Conservation (phyloP, 2,329 filamentous ascomycete genomes). For the Ascocoryne sarcoides region DNA sequence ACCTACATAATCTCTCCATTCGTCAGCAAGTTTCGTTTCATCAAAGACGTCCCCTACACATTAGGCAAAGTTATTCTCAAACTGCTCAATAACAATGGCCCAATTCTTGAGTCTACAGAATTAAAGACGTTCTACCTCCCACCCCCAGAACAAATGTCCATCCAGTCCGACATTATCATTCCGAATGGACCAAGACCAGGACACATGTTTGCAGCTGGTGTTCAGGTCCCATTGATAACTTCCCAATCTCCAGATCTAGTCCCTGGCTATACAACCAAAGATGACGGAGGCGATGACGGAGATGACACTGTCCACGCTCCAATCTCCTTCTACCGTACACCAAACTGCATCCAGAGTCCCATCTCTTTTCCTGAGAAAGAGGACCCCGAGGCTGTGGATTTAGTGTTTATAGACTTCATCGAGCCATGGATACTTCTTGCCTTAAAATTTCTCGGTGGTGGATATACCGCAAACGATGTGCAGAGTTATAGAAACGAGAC, state of each 20-base stretch:
- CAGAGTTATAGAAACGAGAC: conserved; percentile 42
- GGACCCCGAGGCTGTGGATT: conserved; percentile 65
- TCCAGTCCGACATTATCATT: conserved; percentile 12
- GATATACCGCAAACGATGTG: conserved; percentile 41
- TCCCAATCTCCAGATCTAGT: conserved; percentile 32
- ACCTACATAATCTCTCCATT: conserved; percentile 87
- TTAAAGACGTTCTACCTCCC: conserved; percentile 26
- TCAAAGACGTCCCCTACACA: conserved; percentile 73
- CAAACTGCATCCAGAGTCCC: conserved; percentile 72
- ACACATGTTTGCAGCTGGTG: conserved; percentile 16
- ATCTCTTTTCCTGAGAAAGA: conserved; percentile 48
- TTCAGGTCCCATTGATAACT: conserved; percentile 28
- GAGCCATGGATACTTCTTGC: conserved; percentile 72
- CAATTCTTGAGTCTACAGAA: conserved; percentile 31
- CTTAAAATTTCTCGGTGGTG: conserved; percentile 50
- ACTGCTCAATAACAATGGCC: conserved; percentile 47
- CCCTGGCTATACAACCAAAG: conserved; percentile 81
- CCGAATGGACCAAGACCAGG: conserved; percentile 5
- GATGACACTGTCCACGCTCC: conserved; percentile 80
- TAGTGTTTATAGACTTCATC: conserved; percentile 89
- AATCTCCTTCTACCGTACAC: conserved; percentile 67
- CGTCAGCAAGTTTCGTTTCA: conserved; percentile 64
- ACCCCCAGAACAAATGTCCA: conserved; percentile 26
- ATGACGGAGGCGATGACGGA: conserved; percentile 74
- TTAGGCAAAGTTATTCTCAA: conserved; percentile 61